These are phyloP conservation scores for Filobasidium wieringae DNA, from an alignment of 768 basidiomycete genomes.

Conservation along the genomic window DNA sequence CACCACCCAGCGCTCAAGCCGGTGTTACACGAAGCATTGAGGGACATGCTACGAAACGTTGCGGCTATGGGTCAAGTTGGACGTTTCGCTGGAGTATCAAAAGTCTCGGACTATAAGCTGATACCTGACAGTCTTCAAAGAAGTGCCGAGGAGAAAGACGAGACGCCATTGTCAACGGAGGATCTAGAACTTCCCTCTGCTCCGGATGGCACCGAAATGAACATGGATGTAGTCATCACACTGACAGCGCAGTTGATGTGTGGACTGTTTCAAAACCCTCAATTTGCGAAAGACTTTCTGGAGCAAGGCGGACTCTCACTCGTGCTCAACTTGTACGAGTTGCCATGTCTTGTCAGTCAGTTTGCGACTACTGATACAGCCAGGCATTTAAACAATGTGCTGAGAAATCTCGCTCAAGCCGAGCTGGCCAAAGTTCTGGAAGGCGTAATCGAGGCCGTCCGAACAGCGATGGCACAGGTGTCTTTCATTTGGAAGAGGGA, in stretches of 20 bases:
- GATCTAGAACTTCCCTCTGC: not conserved
- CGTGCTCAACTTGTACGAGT: constrained; percentile 37
- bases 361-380: constrained; percentile 74
- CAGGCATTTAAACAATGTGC: constrained; percentile 74
- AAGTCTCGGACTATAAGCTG: not conserved
- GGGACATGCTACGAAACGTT: constrained; percentile 57
- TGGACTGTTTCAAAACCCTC: constrained; percentile 82
- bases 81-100: not conserved
- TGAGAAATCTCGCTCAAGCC: constrained; percentile 75
- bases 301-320: constrained; percentile 21
- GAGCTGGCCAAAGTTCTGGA: constrained; percentile 23
- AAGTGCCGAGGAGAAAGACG: not conserved
- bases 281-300: constrained; percentile 84
- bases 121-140: constrained; percentile 11
- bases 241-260: constrained; percentile 59
- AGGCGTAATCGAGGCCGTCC: constrained; percentile 50
- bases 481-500: not conserved
- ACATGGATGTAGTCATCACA: constrained; percentile 3
- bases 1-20: constrained; percentile 83
- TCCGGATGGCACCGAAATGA: constrained; percentile 11
- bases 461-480: constrained; percentile 33
- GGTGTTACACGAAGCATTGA: constrained; percentile 65
- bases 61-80: constrained; percentile 55
- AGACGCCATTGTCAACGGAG: not conserved
- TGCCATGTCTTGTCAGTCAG: constrained; percentile 80